Evolutionary conservation across 768 basidiomycete species (phyloP), one percentile per base, ranked within the genome.

Genomic region (Suillus fuscotomentosus): DNA sequence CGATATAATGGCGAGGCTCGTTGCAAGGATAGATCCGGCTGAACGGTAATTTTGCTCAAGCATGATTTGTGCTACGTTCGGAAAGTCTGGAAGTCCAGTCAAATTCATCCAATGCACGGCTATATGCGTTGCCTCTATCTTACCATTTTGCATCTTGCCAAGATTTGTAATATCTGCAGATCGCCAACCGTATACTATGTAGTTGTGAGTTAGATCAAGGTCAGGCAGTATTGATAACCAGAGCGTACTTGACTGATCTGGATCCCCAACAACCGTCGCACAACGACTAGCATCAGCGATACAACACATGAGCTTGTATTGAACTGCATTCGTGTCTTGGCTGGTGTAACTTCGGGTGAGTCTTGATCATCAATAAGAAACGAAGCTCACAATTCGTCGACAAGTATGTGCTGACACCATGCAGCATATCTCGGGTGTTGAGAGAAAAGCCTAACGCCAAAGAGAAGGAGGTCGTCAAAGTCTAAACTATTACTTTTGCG

Each of bases 31-130:
- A 1, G 88, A 80, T 0, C 81, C 87, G 0, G 92, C 94, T 1
- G 92, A 94, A 11, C 95, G 88, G 75, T 95, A 97, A 71, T 95
- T 95, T 71, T 93, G 82, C 72, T 95, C 93, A 8, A 96, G 78
- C 48, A 90, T 83, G 50, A 97, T 86, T 69, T 92, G 88, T 65
- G 80, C 67, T 0, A 88, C 88, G 1, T 80, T 75, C 0, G 82
- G 74, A 70, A 94, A 94, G 68, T 92, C 92, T 91, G 57, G 0
- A 17, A 64, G 27, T 7, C 15, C 24, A 34, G 27, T 31, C 61
- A 17, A 59, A 47, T 61, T 7, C 8, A 11, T n/a, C 31, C 15
- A 41, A 41, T 27, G 15, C 9, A 14, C 39, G 8, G n/a, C 5
- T 17, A 17, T 38, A 55, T 15, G 4, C 31, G 41, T 63, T 39